Conservation (phyloP, 495 filamentous ascomycete species). For the Hyaloscypha bicolor region DNA sequence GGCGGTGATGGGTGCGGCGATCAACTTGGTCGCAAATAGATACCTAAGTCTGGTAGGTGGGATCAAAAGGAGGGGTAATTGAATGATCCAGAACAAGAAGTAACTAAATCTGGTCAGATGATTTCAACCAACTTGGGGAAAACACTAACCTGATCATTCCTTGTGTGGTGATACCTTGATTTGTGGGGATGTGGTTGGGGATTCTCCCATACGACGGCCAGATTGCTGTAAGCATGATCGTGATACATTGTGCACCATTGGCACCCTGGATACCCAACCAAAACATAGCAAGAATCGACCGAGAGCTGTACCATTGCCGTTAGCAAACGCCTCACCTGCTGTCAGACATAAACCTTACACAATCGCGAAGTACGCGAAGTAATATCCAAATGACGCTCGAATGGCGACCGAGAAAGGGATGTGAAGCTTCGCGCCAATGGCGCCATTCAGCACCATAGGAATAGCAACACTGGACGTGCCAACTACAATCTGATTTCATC, state of each 20-base stretch:
- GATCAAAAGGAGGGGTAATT: conserved; percentile 57
- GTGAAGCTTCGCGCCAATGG: conserved; percentile 63
- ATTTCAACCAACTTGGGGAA: too few relatives aligned
- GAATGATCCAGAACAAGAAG: conserved; percentile 61
- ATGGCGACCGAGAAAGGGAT: conserved; percentile 70
- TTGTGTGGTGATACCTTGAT: conserved; percentile 64
- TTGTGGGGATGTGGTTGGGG: conserved; percentile 55
- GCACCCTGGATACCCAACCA: conserved; percentile 73
- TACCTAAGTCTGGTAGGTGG: conserved; percentile 58
- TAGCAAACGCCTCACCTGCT: neutral
- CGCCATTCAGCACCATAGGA: conserved; percentile 63
- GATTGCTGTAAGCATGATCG: conserved; percentile 69
- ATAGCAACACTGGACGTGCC: conserved; percentile 64
- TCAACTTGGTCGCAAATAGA: conserved; percentile 60
- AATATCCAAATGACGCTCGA: conserved; percentile 70
- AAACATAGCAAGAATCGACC: conserved; percentile 69
- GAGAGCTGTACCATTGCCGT: conserved; percentile 36
- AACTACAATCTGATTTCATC: conserved; percentile 45
- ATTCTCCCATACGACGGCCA: conserved; percentile 63
- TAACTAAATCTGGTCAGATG: conserved; percentile 37
- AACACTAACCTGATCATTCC: conserved; percentile 53
- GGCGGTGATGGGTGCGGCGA: conserved; percentile 53
- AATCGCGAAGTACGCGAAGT: conserved; percentile 67
- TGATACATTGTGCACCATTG: conserved; percentile 65
- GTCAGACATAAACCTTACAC: conserved; percentile 30